Percentiles rank a stretch among this genome's conserved stretches.
These are phyloP conservation scores for Closterium sp. DNA, from an alignment of 139 green algal genomes.

Conservation along the genomic window DNA sequence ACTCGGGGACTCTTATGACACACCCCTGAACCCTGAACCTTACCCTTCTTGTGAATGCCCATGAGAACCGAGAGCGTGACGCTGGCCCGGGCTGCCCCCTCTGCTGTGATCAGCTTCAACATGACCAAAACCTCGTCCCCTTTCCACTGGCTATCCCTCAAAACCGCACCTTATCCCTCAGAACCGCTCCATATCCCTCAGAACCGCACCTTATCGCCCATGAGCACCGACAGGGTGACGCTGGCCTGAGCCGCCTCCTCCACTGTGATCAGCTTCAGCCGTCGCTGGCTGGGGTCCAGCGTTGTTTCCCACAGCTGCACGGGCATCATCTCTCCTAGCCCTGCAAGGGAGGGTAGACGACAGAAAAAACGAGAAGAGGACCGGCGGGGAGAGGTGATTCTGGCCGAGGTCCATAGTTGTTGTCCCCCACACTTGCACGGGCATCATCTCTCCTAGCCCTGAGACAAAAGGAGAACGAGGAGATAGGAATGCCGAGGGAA, in stretches of 20 bases:
- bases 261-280: slow-evolving; percentile 65
- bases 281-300: slow-evolving; percentile 79
- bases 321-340: slow-evolving; percentile 99
- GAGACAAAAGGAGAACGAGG: too few relatives aligned
- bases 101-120: slow-evolving; percentile 67
- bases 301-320: slow-evolving; percentile 97
- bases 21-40: too few relatives aligned
- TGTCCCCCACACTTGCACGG: too few relatives aligned
- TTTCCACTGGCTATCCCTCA: background rate
- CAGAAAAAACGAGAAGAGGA: too few relatives aligned
- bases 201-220: slow-evolving; percentile 77
- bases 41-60: too few relatives aligned
- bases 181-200: slow-evolving; percentile 61
- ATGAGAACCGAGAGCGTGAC: slow-evolving; percentile 86
- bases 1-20: too few relatives aligned
- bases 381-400: background rate
- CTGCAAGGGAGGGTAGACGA: slow-evolving; percentile 6
- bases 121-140: background rate
- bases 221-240: slow-evolving; percentile 81
- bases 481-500: too few relatives aligned
- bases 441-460: too few relatives aligned
- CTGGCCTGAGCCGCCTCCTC: slow-evolving; percentile 80
- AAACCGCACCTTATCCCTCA: slow-evolving; percentile 1
- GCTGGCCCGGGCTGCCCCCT: slow-evolving; percentile 77
- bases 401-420: too few relatives aligned